These are phyloP conservation scores for Curvularia sp. DNA, from an alignment of 2,329 filamentous ascomycete genomes.

Conservation along the genomic window DNA sequence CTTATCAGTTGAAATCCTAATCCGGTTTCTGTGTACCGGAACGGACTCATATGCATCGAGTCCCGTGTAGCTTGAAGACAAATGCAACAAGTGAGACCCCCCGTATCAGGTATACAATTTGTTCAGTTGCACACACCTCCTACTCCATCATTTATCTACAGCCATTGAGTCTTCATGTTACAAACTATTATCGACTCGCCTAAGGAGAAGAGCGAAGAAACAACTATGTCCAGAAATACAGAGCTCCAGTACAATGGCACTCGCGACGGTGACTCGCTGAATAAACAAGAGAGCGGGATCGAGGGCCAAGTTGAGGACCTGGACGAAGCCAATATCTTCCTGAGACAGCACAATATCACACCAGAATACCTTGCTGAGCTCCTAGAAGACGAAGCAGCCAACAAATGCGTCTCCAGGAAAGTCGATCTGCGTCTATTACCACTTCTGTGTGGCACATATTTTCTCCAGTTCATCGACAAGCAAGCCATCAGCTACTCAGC, in stretches of 20 bases:
- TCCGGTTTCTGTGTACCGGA: not conserved
- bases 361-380: conserved; percentile 55
- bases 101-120: not conserved
- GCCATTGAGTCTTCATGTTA: not conserved
- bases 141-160: not conserved
- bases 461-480: conserved; percentile 66
- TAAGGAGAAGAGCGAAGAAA: not conserved
- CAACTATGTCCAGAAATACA: not conserved
- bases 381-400: conserved; percentile 52
- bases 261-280: conserved; percentile 1
- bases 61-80: not conserved
- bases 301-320: conserved; percentile 49
- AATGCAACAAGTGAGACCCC: not conserved
- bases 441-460: conserved; percentile 59
- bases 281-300: not conserved
- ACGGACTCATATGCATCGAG: not conserved
- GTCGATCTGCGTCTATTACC: conserved; percentile 62
- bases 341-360: conserved; percentile 58
- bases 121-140: not conserved
- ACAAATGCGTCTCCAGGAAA: conserved; percentile 51
- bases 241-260: conserved; percentile 1
- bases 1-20: conserved; percentile 4
- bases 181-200: not conserved
- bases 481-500: conserved; percentile 62
- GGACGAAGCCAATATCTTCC: conserved; percentile 59